Conservation (phyloP, 306 rosid genomes). For the peach (Prunus persica) region Prunus_persica_NCBIv2 NC_034016.1:19783001-19783500, state of each 20-base stretch:
- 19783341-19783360: background rate
- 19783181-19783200: constrained; percentile 97
- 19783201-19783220: constrained; percentile 82
- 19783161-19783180: constrained; percentile 90
- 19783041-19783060: background rate
- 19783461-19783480: background rate
- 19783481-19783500: background rate
- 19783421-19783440: background rate
- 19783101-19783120: constrained; percentile 69
- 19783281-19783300: background rate
- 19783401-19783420: background rate
- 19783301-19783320: background rate
- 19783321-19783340: background rate
- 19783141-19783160: constrained; percentile 88
- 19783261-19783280: constrained; percentile 68
- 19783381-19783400: background rate
- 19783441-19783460: background rate
- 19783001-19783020: background rate
- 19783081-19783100: constrained; percentile 86
- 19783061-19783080: constrained; percentile 47
- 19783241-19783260: constrained; percentile 65
- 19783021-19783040: background rate
- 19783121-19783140: constrained; percentile 85
- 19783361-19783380: background rate
- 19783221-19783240: constrained; percentile 63